Evolutionary conservation across 495 filamentous ascomycete species (phyloP).

Genomic region (Neurospora tetraspora): DNA sequence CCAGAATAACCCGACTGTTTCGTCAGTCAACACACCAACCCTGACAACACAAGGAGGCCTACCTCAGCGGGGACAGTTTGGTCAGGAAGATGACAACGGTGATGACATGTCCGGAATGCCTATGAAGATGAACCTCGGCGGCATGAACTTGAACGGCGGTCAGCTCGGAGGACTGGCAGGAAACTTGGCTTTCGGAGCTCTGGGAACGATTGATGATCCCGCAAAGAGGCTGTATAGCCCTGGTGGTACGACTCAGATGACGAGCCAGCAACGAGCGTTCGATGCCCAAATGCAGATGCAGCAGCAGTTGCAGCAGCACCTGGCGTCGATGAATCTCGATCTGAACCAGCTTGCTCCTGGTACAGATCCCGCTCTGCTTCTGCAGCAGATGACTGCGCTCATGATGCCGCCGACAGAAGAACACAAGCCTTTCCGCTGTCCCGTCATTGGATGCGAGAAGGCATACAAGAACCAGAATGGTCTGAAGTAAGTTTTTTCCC

Average conservation of each 20-base stretch:
- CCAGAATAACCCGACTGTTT: constrained; percentile 94
- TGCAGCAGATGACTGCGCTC: constrained; percentile 62
- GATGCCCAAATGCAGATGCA: constrained; percentile 26
- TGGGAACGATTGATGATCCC: constrained; percentile 80
- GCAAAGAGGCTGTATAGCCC: constrained; percentile 87
- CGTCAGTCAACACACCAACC: constrained; percentile 91
- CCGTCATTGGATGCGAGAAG: constrained; percentile 97
- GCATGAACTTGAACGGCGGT: constrained; percentile 38
- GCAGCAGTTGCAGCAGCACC: constrained; percentile 47
- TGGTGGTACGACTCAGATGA: constrained; percentile 53
- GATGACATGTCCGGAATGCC: constrained; percentile 50
- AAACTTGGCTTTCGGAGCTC: constrained; percentile 11
- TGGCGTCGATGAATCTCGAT: constrained; percentile 51
- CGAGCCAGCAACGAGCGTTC: constrained; percentile 41
- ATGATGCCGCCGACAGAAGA: constrained; percentile 53
- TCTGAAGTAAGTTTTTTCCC: constrained; percentile 57
- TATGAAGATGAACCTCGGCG: constrained; percentile 47
- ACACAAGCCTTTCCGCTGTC: constrained; percentile 93
- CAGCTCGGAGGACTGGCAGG: constrained; percentile 23
- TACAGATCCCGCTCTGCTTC: constrained; percentile 61
- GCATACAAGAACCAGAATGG: constrained; percentile 99
- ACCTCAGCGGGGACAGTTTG: constrained; percentile 35
- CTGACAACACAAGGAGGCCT: constrained; percentile 50
- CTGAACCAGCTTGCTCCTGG: constrained; percentile 62
- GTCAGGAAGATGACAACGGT: constrained; percentile 36